phyloP scores from a whole-genome alignment of 306 rosid genomes.

The Ammopiptanthus mongolicus region DNA sequence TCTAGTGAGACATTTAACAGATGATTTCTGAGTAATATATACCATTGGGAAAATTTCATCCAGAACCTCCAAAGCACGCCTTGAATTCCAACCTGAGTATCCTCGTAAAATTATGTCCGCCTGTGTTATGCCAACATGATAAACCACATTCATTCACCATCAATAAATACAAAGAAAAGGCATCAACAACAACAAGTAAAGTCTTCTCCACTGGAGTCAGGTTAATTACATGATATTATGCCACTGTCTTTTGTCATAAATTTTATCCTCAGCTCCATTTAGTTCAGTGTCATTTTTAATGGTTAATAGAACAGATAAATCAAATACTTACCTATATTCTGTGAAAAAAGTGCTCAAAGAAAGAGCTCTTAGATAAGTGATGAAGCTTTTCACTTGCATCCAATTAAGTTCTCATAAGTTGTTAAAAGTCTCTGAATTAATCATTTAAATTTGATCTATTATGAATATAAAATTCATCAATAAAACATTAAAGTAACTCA shows the following conservation, averaged over 20 bases:
- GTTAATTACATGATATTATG: no score
- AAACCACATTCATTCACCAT: not conserved
- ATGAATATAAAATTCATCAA: not conserved
- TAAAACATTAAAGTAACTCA: not conserved
- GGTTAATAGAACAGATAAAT: no score
- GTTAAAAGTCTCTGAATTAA: not conserved
- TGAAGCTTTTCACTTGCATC: not conserved
- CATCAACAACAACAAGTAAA: no score
- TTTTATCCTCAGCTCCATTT: no score
- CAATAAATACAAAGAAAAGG: not conserved
- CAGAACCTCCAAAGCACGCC: slow-evolving; percentile 62
- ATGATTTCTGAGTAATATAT: not conserved
- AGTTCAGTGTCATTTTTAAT: no score
- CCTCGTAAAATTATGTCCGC: slow-evolving; percentile 72
- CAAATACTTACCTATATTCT: not conserved
- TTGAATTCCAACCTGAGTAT: slow-evolving; percentile 81
- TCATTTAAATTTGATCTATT: not conserved
- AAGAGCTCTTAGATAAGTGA: not conserved
- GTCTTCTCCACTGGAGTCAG: no score
- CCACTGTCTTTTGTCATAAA: no score
- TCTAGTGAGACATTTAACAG: not conserved
- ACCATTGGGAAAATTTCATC: slow-evolving; percentile 78
- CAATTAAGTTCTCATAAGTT: not conserved
- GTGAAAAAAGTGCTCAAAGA: not conserved
- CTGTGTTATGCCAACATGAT: slow-evolving; percentile 23